These are phyloP conservation scores for Platanthera guangdongensis DNA, from an alignment of 106 monocot species.

Conservation along the genomic window DNA sequence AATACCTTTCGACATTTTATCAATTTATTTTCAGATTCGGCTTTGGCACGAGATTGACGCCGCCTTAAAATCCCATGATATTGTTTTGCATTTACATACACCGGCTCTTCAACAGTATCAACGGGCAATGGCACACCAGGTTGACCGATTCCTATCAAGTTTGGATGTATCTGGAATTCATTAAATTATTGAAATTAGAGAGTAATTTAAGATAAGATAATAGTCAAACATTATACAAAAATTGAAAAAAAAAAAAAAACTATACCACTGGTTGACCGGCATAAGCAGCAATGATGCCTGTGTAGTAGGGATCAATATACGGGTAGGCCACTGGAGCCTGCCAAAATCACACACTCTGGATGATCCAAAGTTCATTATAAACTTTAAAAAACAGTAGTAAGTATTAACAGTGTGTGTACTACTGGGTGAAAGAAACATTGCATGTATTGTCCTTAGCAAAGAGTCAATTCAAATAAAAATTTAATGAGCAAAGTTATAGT, in stretches of 20 bases:
- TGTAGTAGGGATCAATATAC: conserved; percentile 48
- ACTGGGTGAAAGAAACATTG: too few species aligned
- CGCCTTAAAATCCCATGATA: conserved; percentile 58
- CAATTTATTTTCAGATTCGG: conserved; percentile 58
- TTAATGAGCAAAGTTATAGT: too few species aligned
- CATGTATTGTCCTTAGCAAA: too few species aligned
- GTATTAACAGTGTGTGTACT: too few species aligned
- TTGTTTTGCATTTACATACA: conserved; percentile 62
- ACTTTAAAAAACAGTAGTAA: background rate
- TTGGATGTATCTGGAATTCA: conserved; percentile 37
- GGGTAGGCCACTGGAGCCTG: conserved; percentile 49
- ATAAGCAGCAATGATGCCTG: conserved; percentile 42
- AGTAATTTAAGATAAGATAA: background rate
- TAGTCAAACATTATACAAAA: background rate
- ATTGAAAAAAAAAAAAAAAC: conserved; percentile 3
- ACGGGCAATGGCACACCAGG: conserved; percentile 48
- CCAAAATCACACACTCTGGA: conserved; percentile 4
- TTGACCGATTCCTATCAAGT: conserved; percentile 33
- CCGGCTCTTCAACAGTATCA: conserved; percentile 53
- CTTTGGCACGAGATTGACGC: conserved; percentile 61
- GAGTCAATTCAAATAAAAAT: too few species aligned
- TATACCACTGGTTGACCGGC: conserved; percentile 38
- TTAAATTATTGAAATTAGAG: background rate
- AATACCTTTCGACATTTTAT: conserved; percentile 50
- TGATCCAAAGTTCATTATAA: conserved; percentile 4